Base-by-base conservation (phyloP, 805 yeast species). In the Zygotorulaspora sp. region DNA sequence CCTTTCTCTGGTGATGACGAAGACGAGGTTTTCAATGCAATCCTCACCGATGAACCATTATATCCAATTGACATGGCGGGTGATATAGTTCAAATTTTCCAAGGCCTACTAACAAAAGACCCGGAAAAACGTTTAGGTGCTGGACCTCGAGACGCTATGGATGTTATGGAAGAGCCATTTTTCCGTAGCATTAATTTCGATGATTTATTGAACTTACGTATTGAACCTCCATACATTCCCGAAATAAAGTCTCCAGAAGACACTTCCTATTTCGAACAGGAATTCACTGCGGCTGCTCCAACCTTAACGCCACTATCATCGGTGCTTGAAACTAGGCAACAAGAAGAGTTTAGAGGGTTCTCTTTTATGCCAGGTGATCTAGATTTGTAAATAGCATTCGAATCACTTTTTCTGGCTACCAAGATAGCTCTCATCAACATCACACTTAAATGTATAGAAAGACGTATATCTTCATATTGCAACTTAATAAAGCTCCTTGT, bases 1-100 rank as follows among this genome's bases (percentile, higher is more conserved):
- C 99, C 99, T 24, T 92, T 92, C 67, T 82, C 90, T 49, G 98
- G 99, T 49, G 96, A 89, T 50, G 95, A 86, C 57, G 95, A 86
- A 56, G 97, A 92, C 57, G 98, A 92, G 65, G 88, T 92, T 23
- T 92, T 90, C 66, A 92, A 89, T 63, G 96, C 98, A 10, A 92
- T 92, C 55, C 76, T 89, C 46, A 83, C 92, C 25, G 98, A 92
- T 68, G 98, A 92, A 61, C 97, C 96, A 7, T 70, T 88, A 52
- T 92, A 89, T 63, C 98, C 97, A 22, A 87, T 92, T 47, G 92
- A 88, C 58, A 90, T 92, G 97, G 92, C 96, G 2, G 80, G 95
- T 43, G 96, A 89, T 59, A 87, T 96, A 2, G 98, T 92, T 25
- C 88, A 94, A 47, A 81, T 92, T 32, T 73, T 92, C 62, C 97